Evolutionary conservation across 1,284 basidiomycete species (phyloP).

Genomic region (Papiliotrema terrestris): DNA sequence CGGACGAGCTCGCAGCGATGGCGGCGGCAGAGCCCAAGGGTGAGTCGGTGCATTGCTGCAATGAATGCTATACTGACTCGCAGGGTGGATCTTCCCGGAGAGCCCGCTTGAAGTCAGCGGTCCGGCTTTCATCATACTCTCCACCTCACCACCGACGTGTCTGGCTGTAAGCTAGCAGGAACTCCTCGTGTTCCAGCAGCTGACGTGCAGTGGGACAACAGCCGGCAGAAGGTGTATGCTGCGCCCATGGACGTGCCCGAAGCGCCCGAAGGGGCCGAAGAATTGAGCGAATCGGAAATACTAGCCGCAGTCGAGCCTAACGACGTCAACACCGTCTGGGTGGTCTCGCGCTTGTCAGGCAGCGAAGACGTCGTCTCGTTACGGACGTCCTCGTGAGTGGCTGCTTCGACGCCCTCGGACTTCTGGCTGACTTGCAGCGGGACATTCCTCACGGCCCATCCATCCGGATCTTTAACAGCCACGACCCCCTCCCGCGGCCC

Average conservation of each 20-base stretch:
- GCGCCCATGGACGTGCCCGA: constrained; percentile 44
- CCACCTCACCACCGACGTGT: constrained; percentile 39
- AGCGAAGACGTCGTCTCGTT: constrained; percentile 51
- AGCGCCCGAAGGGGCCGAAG: constrained; percentile 44
- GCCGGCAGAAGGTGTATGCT: constrained; percentile 43
- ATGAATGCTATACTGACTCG: background rate
- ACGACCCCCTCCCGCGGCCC: constrained; percentile 46
- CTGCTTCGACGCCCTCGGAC: too few species aligned
- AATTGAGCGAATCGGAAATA: constrained; percentile 38
- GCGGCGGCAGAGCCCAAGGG: constrained; percentile 44
- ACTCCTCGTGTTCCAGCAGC: background rate
- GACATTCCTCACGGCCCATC: constrained; percentile 46
- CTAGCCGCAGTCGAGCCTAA: constrained; percentile 45
- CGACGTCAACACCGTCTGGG: constrained; percentile 54
- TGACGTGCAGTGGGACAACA: constrained; percentile 39
- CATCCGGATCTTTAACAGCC: constrained; percentile 42
- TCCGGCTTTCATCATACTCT: constrained; percentile 49
- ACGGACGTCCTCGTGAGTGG: constrained; percentile 43
- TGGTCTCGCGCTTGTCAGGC: constrained; percentile 52
- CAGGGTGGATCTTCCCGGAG: constrained; percentile 51
- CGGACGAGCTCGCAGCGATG: constrained; percentile 35
- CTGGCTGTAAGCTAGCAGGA: constrained; percentile 32
- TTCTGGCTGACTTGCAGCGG: constrained; percentile 24
- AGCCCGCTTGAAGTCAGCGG: constrained; percentile 47
- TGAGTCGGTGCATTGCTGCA: constrained; percentile 8